Percentiles rank a stretch among this genome's conserved stretches.
Evolutionary conservation across 192 early-diverging fungal genomes (phyloP).

Genomic region (Entomortierella lignicola): DNA sequence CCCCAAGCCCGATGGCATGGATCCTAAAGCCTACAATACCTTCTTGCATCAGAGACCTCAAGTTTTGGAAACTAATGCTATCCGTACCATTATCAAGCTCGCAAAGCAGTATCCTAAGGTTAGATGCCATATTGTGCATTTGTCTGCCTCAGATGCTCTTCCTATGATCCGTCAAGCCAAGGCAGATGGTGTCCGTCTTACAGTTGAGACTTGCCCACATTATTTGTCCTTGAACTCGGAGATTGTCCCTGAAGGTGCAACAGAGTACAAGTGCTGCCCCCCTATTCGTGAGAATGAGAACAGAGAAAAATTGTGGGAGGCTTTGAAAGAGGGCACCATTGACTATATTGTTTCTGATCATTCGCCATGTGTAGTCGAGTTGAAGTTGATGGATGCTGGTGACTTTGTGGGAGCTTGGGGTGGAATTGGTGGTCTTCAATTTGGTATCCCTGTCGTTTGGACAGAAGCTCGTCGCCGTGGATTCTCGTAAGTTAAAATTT

Average conservation of each 20-base stretch:
- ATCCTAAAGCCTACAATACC: slow-evolving; percentile 65
- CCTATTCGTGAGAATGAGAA: slow-evolving; percentile 80
- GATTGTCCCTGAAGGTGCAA: slow-evolving; percentile 72
- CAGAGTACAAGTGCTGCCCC: slow-evolving; percentile 89
- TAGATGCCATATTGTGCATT: slow-evolving; percentile 83
- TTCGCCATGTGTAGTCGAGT: slow-evolving; percentile 82
- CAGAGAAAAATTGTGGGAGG: slow-evolving; percentile 77
- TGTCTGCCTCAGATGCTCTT: slow-evolving; percentile 82
- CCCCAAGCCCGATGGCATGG: slow-evolving; percentile 55
- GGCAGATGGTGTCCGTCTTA: slow-evolving; percentile 73
- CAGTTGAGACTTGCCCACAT: slow-evolving; percentile 88
- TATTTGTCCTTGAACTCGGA: slow-evolving; percentile 79
- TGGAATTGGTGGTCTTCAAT: slow-evolving; percentile 82
- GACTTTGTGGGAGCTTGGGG: slow-evolving; percentile 88
- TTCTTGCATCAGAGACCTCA: slow-evolving; percentile 81
- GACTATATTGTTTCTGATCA: slow-evolving; percentile 88
- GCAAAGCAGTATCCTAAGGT: slow-evolving; percentile 77
- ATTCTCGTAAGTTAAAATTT: slow-evolving; percentile 51
- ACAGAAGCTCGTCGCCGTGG: slow-evolving; percentile 79
- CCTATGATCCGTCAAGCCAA: slow-evolving; percentile 79
- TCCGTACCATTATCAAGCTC: slow-evolving; percentile 76
- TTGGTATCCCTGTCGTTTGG: slow-evolving; percentile 84
- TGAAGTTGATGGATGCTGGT: slow-evolving; percentile 76
- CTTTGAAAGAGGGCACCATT: slow-evolving; percentile 80
- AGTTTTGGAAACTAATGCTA: slow-evolving; percentile 77